These are phyloP conservation scores for Elongisporangium anandrum DNA, from an alignment of 352 stramenopile genomes.

Conservation along the genomic window DNA sequence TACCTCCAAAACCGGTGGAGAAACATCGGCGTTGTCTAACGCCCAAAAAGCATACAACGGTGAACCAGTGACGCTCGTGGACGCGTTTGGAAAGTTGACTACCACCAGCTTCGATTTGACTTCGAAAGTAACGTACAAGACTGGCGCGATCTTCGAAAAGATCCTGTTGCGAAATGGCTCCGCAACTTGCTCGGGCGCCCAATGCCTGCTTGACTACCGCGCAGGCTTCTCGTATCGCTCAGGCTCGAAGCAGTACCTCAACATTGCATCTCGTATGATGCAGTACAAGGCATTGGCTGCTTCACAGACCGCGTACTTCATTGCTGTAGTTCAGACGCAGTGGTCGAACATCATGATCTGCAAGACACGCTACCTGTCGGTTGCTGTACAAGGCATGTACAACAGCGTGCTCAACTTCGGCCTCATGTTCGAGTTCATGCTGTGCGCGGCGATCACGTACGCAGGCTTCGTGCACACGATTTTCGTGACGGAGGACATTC, in stretches of 20 bases:
- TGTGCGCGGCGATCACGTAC: slow-evolving; percentile 85
- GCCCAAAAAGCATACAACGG: slow-evolving; percentile 36
- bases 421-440: slow-evolving; percentile 91
- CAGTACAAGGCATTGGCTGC: slow-evolving; percentile 80
- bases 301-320: slow-evolving; percentile 85
- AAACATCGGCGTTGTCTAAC: slow-evolving; percentile 23
- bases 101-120: slow-evolving; percentile 23
- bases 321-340: slow-evolving; percentile 86
- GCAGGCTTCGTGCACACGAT: slow-evolving; percentile 76
- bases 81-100: slow-evolving; percentile 25
- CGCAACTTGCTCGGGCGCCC: slow-evolving; percentile 21
- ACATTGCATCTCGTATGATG: slow-evolving; percentile 88
- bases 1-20: slow-evolving; percentile 10
- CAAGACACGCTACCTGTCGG: slow-evolving; percentile 90
- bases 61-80: slow-evolving; percentile 27
- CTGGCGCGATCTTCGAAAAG: slow-evolving; percentile 45
- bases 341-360: slow-evolving; percentile 91
- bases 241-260: slow-evolving; percentile 28
- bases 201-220: slow-evolving; percentile 59
- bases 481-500: slow-evolving; percentile 81
- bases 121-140: slow-evolving; percentile 34
- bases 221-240: slow-evolving; percentile 41
- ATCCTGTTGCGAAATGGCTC: slow-evolving; percentile 26
- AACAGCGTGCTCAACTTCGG: slow-evolving; percentile 93
- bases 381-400: slow-evolving; percentile 89